These are phyloP conservation scores for Heteromeles arbutifolia DNA, from an alignment of 306 rosid genomes.

Conservation along the genomic window DNA sequence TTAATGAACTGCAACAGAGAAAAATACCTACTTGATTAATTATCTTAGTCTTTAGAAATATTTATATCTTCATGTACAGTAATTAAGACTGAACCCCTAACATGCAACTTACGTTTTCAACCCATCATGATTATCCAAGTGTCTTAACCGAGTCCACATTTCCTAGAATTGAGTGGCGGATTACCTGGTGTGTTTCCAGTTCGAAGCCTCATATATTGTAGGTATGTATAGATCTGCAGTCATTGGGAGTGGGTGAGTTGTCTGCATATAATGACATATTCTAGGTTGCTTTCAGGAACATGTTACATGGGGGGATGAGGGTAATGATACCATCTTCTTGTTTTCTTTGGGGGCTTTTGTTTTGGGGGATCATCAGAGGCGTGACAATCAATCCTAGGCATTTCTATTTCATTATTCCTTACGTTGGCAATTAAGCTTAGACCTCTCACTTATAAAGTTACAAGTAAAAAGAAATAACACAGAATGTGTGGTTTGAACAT, in stretches of 20 bases:
- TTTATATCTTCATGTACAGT: too few relatives aligned
- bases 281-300: not conserved
- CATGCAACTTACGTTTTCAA: too few relatives aligned
- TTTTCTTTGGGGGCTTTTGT: not conserved
- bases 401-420: not conserved
- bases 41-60: too few relatives aligned
- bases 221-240: not conserved
- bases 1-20: too few relatives aligned
- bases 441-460: too few relatives aligned
- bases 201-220: not conserved
- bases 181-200: not conserved
- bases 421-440: not conserved
- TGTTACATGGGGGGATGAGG: not conserved
- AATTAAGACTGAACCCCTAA: too few relatives aligned
- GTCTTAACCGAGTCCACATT: not conserved
- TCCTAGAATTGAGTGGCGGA: not conserved
- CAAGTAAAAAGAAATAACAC: too few relatives aligned
- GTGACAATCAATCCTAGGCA: not conserved
- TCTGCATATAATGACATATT: not conserved
- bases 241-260: not conserved
- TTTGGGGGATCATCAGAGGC: not conserved
- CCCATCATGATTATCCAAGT: not conserved
- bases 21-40: too few relatives aligned
- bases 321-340: not conserved
- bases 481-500: not conserved